Conservation (phyloP, 345 rosid genomes). For the Populus alba region DNA sequence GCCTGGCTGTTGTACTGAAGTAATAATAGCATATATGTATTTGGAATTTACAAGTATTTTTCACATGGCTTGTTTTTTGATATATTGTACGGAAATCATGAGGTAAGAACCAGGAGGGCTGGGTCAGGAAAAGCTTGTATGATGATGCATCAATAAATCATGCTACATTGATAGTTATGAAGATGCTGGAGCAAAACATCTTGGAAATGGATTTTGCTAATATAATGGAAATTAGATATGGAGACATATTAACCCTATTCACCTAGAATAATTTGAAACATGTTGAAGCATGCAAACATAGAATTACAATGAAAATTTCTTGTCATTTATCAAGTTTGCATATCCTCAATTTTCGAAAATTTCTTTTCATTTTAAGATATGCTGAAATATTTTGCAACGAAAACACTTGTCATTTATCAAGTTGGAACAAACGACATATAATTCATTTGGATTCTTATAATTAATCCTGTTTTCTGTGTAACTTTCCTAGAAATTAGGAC, state of each 20-base stretch:
- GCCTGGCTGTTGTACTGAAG: background rate
- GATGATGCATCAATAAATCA: background rate
- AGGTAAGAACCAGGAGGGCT: too few relatives aligned
- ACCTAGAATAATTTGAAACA: background rate
- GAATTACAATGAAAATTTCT: too few relatives aligned
- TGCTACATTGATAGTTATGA: background rate
- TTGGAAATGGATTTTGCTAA: background rate
- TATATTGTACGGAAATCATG: background rate
- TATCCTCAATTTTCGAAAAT: background rate
- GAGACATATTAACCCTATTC: background rate
- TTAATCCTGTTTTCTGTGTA: background rate
- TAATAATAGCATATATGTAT: background rate
- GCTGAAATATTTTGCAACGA: background rate
- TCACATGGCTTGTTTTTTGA: background rate
- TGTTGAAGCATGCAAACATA: too few relatives aligned
- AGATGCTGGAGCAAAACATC: background rate
- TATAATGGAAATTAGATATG: background rate
- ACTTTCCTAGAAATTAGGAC: background rate
- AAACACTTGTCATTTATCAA: background rate
- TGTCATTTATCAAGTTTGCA: too few relatives aligned
- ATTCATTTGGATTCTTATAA: background rate
- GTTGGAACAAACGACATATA: background rate
- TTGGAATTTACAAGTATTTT: too few relatives aligned
- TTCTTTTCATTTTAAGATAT: background rate
- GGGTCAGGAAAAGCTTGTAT: background rate